Evolutionary conservation across 1,284 basidiomycete species (phyloP).

Genomic region (Leccinum fallax): DNA sequence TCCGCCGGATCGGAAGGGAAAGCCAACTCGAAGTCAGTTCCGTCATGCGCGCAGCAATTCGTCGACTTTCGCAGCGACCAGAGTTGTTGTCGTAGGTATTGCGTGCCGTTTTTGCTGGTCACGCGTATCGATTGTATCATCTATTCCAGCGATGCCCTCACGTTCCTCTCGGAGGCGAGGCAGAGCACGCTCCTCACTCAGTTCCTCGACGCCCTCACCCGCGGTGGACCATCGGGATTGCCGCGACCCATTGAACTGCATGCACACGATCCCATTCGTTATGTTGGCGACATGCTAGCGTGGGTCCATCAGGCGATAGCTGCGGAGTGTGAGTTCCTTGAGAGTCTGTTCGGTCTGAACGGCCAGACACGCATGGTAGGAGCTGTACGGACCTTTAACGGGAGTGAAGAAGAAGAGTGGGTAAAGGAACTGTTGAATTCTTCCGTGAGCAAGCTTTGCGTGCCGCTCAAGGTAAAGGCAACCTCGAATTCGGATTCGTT

Average conservation of each 20-base stretch:
- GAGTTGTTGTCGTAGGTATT: conserved; percentile 74
- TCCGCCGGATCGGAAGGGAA: conserved; percentile 80
- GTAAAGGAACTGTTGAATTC: conserved; percentile 84
- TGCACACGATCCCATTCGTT: conserved; percentile 94
- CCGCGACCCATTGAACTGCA: conserved; percentile 96
- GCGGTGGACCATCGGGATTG: conserved; percentile 85
- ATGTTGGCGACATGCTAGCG: conserved; percentile 97
- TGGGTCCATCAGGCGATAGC: conserved; percentile 98
- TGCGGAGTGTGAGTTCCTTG: conserved; percentile 91
- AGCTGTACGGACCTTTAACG: conserved; percentile 57
- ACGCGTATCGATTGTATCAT: not conserved
- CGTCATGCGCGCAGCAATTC: conserved; percentile 74
- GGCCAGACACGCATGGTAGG: conserved; percentile 68
- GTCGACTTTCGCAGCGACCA: conserved; percentile 71
- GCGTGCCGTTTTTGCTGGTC: not conserved
- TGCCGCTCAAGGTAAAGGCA: conserved; percentile 74
- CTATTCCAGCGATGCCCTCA: conserved; percentile 69
- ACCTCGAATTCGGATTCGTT: not conserved
- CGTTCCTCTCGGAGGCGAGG: conserved; percentile 79
- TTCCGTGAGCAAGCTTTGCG: conserved; percentile 82
- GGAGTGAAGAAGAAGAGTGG: conserved; percentile 76
- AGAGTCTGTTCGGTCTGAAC: conserved; percentile 76
- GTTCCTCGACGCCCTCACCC: conserved; percentile 87
- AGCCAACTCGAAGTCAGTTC: conserved; percentile 77
- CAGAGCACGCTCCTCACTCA: conserved; percentile 77